phyloP scores from a whole-genome alignment of 2,329 filamentous ascomycete genomes.

The Aspergillus pseudoviridinutans region DNA sequence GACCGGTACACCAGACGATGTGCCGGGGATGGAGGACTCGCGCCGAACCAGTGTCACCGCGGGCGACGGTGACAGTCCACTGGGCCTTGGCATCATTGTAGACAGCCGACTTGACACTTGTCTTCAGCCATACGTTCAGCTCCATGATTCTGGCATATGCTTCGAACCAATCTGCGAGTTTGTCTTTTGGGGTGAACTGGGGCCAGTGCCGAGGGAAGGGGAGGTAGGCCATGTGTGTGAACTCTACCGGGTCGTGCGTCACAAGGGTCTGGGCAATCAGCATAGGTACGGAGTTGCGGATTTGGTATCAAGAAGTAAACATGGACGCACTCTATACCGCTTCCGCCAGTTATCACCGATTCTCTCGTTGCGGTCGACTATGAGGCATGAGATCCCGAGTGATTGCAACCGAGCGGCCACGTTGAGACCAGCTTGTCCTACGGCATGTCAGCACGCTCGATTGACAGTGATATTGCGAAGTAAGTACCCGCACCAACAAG shows the following conservation, averaged over 20 bases:
- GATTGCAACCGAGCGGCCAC: slow-evolving; percentile 40
- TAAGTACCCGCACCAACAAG: slow-evolving; percentile 38
- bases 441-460: background rate
- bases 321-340: slow-evolving; percentile 41
- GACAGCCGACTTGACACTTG: slow-evolving; percentile 35
- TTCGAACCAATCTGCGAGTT: slow-evolving; percentile 49
- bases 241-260: slow-evolving; percentile 40
- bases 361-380: slow-evolving; percentile 44
- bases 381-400: slow-evolving; percentile 37
- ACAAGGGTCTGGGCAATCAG: slow-evolving; percentile 27
- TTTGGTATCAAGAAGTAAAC: background rate
- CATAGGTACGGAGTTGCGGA: background rate
- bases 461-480: background rate
- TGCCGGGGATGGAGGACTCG: slow-evolving; percentile 39
- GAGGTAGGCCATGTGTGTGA: slow-evolving; percentile 36
- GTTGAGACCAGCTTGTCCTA: slow-evolving; percentile 43
- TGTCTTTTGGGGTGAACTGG: slow-evolving; percentile 44
- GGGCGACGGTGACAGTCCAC: slow-evolving; percentile 38
- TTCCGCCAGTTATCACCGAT: slow-evolving; percentile 51
- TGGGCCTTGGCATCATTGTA: slow-evolving; percentile 36
- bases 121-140: slow-evolving; percentile 45
- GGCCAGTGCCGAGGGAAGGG: slow-evolving; percentile 43
- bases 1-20: slow-evolving; percentile 48
- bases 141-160: slow-evolving; percentile 48
- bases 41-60: slow-evolving; percentile 19